Evolutionary conservation across 2,329 filamentous ascomycete species (phyloP).

Genomic region (Nannizziopsis barbatae): DNA sequence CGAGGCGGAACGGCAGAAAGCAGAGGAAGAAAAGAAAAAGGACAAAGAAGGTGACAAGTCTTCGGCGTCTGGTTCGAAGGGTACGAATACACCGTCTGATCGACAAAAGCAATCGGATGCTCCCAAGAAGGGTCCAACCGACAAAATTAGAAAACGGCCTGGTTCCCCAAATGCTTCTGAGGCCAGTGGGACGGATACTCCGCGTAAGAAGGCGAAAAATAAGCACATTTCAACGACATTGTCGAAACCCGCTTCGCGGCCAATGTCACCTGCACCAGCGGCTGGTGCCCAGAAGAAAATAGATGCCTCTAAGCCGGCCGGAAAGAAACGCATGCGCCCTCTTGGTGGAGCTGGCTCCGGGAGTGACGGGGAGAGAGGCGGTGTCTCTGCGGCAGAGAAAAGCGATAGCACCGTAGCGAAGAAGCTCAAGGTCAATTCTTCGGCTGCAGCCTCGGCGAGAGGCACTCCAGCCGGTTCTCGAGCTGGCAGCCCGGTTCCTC

Average conservation of each 20-base stretch:
- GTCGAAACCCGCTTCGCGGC: slow-evolving; percentile 44
- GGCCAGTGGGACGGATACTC: slow-evolving; percentile 81
- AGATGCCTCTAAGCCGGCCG: slow-evolving; percentile 6
- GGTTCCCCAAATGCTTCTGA: slow-evolving; percentile 83
- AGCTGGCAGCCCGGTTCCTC: slow-evolving; percentile 35
- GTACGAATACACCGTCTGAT: slow-evolving; percentile 55
- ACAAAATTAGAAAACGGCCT: slow-evolving; percentile 59
- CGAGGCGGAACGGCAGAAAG: slow-evolving; percentile 52
- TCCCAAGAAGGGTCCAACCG: slow-evolving; percentile 40
- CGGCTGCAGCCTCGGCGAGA: slow-evolving; percentile 27
- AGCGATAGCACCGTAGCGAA: slow-evolving; percentile 36
- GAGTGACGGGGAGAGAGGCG: slow-evolving; percentile 47
- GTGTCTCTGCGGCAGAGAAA: slow-evolving; percentile 37
- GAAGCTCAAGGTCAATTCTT: slow-evolving; percentile 40
- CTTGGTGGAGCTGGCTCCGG: slow-evolving; percentile 36
- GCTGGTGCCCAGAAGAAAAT: not conserved
- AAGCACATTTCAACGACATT: slow-evolving; percentile 39
- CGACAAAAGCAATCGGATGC: slow-evolving; percentile 44
- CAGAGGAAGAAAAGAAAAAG: slow-evolving; percentile 47
- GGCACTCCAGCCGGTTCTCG: slow-evolving; percentile 41
- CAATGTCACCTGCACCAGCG: slow-evolving; percentile 45
- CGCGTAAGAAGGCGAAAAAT: slow-evolving; percentile 67
- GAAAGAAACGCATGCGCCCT: slow-evolving; percentile 42
- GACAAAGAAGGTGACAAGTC: slow-evolving; percentile 39
- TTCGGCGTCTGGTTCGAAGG: slow-evolving; percentile 53